Percentiles rank a stretch among this genome's conserved stretches.
Evolutionary conservation across 805 yeast species (phyloP).

Genomic region (Diddensiella santjacobensis): DNA sequence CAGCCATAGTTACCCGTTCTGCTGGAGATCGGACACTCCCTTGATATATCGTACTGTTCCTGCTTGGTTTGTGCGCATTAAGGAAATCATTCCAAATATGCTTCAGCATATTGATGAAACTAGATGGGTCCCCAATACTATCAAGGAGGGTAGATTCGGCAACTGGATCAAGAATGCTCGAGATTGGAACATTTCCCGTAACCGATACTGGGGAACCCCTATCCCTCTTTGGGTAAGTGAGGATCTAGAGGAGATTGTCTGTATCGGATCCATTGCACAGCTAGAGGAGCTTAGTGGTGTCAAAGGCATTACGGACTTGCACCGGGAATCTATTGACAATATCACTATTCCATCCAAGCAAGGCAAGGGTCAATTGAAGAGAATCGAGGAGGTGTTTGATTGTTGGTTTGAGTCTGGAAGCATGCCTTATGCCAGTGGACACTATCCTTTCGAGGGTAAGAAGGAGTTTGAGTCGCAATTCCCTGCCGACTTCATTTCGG

Average conservation of each 20-base stretch:
- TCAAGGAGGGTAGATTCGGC: constrained; percentile 92
- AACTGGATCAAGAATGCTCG: constrained; percentile 99
- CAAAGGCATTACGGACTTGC: constrained; percentile 74
- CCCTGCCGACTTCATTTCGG: constrained; percentile 98
- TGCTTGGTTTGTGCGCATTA: constrained; percentile 95
- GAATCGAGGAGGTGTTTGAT: constrained; percentile 97
- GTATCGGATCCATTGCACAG: constrained; percentile 88
- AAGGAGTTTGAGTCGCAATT: constrained; percentile 67
- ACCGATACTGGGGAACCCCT: constrained; percentile 99
- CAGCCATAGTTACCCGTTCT: constrained; percentile 96
- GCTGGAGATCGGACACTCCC: constrained; percentile 99
- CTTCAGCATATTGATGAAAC: constrained; percentile 79
- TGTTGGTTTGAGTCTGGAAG: constrained; percentile 99
- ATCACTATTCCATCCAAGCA: constrained; percentile 87
- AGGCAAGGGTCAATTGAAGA: constrained; percentile 82
- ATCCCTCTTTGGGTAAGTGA: constrained; percentile 97
- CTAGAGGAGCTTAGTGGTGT: constrained; percentile 81
- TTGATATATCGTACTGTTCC: constrained; percentile 94
- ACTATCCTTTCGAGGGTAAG: constrained; percentile 89
- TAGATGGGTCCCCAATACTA: constrained; percentile 88
- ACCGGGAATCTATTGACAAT: constrained; percentile 87
- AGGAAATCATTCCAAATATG: constrained; percentile 85
- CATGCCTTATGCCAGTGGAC: constrained; percentile 97
- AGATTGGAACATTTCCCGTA: constrained; percentile 98
- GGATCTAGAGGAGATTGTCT: constrained; percentile 86